phyloP scores from a whole-genome alignment of 371 early-diverging fungal species.

The Vittaforma corneae region DNA sequence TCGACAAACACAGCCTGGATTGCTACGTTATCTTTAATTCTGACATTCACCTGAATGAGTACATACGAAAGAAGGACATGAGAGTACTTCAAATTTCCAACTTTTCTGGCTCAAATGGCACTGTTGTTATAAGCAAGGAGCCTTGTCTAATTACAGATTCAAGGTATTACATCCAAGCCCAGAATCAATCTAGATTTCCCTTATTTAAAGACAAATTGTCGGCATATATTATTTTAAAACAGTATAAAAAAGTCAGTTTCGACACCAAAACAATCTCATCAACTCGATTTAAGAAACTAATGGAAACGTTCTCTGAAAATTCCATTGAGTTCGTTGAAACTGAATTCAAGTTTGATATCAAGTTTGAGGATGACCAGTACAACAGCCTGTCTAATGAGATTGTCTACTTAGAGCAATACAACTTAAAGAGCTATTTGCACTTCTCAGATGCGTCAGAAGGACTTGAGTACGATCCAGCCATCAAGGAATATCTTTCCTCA shows the following conservation, averaged over 20 bases:
- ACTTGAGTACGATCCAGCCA: not conserved
- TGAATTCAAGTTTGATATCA: too few species aligned
- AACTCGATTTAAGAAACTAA: constrained; percentile 61
- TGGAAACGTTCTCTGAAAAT: constrained; percentile 18
- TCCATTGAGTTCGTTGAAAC: constrained; percentile 33
- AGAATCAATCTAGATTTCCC: constrained; percentile 66
- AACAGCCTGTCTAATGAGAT: too few species aligned
- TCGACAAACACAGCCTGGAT: constrained; percentile 33
- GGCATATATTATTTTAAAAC: constrained; percentile 26
- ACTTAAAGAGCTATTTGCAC: not conserved
- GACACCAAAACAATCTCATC: constrained; percentile 39
- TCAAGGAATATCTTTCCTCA: not conserved
- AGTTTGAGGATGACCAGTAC: not conserved
- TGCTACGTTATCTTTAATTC: constrained; percentile 43
- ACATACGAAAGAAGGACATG: constrained; percentile 76
- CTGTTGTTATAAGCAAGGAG: constrained; percentile 65
- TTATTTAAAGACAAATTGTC: constrained; percentile 5
- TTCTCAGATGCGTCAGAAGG: not conserved
- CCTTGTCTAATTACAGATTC: constrained; percentile 88
- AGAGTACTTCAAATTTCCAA: constrained; percentile 84
- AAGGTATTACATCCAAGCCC: constrained; percentile 88
- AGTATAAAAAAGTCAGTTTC: constrained; percentile 41
- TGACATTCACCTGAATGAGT: constrained; percentile 69
- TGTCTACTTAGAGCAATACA: not conserved
- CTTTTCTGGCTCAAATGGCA: constrained; percentile 88